These are phyloP conservation scores for Gossypium arboreum DNA, from an alignment of 345 rosid species.

Conservation along the genomic window DNA sequence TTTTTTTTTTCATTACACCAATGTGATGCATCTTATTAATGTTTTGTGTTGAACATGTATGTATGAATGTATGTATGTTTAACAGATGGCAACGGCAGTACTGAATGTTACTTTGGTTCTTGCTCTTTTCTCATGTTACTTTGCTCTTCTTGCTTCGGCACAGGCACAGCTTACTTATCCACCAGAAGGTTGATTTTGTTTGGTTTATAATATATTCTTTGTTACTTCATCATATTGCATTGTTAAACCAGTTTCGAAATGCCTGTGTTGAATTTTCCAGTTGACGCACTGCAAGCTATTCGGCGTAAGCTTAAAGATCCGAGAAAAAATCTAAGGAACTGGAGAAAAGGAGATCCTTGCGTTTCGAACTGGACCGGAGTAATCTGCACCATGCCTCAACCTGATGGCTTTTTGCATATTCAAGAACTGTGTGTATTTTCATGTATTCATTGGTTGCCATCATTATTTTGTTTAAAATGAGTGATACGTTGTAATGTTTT, in stretches of 20 bases:
- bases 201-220: neutral
- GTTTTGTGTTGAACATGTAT: neutral
- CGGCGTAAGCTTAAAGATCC: constrained; percentile 51
- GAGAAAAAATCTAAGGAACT: constrained; percentile 38
- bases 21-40: neutral
- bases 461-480: neutral
- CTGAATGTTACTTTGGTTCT: neutral
- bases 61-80: neutral
- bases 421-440: constrained; percentile 52
- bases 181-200: neutral
- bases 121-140: neutral
- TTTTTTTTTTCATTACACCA: neutral
- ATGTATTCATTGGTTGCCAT: neutral
- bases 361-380: constrained; percentile 75
- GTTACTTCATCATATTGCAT: neutral
- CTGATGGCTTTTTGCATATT: constrained; percentile 57
- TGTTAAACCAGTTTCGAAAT: neutral
- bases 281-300: constrained; percentile 46
- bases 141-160: neutral
- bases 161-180: neutral
- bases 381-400: constrained; percentile 37
- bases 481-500: neutral
- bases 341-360: constrained; percentile 83
- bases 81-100: constrained; percentile 7
- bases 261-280: constrained; percentile 38